These are phyloP conservation scores for Wickerhamomyces bisporus DNA, from an alignment of 805 yeast species.

Conservation along the genomic window DNA sequence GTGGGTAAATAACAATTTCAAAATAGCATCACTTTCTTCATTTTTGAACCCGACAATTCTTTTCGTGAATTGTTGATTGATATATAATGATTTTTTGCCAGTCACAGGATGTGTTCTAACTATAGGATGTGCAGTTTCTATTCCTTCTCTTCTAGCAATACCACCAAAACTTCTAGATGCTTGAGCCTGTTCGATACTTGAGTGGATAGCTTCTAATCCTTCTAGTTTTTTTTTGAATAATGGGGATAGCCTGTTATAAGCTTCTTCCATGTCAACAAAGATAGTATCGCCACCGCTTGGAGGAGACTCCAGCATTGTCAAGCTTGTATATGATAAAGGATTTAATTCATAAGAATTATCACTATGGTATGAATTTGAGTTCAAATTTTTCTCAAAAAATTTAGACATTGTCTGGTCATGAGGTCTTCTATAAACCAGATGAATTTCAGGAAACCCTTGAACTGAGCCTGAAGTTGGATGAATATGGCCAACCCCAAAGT, in stretches of 20 bases:
- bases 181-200: conserved; percentile 36
- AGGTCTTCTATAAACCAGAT: conserved; percentile 42
- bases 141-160: conserved; percentile 38
- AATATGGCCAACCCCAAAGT: conserved; percentile 63
- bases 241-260: conserved; percentile 48
- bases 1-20: conserved; percentile 40
- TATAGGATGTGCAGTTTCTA: conserved; percentile 40
- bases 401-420: conserved; percentile 8
- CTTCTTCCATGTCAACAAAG: conserved; percentile 49
- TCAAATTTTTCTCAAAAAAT: conserved; percentile 5
- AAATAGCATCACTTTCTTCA: conserved; percentile 43
- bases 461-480: conserved; percentile 72
- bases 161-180: conserved; percentile 44
- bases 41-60: conserved; percentile 49
- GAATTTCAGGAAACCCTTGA: conserved; percentile 49
- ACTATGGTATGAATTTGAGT: conserved; percentile 39
- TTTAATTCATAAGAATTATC: conserved; percentile 52
- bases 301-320: conserved; percentile 48
- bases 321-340: conserved; percentile 52
- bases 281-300: conserved; percentile 49
- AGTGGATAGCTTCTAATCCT: conserved; percentile 39
- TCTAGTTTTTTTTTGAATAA: conserved; percentile 40
- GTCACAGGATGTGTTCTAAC: conserved; percentile 64
- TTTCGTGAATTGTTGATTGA: conserved; percentile 45
- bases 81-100: conserved; percentile 54